Base-by-base conservation (phyloP, 495 filamentous ascomycete species). In the Penicillium roqueforti region DNA sequence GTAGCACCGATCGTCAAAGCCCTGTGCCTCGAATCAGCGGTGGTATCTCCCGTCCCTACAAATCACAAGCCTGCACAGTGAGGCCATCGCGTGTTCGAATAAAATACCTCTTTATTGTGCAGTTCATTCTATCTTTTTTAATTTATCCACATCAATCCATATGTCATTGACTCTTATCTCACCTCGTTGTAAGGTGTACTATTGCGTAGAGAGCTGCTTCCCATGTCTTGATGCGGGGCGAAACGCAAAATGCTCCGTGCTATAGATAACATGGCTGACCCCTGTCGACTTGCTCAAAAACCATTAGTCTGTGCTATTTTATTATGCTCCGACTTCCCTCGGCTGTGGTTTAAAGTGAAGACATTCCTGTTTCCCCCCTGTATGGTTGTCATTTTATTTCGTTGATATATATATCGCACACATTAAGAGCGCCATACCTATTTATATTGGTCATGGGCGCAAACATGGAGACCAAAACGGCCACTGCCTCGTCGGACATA, bases 41-140 rank as follows among this genome's bases (percentile, higher is more conserved):
- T 56, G 37, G 34, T 28, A 51, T 44, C 44, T 42, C 34, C 39
- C 4, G 1, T 11, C 40, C 41, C 38, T 49, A 34, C 62, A 59
- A 64, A 59, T 64, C 61, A 64, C 47, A 56, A 23, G 36, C 3
- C 36, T 59, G 62, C 56, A 54, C 59, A 59, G 59, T 57, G 54
- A 26, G 6, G 14, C 23, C 46, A 40, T 11, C 29, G 28, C 5
- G 5, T 32, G 38, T 10, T 40, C 10, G 0, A 40, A 40, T 40
- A 40, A 20, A 10, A 20, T 40, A 40, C 5, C 40, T 8, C 6
- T 9, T 14, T 16, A 11, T n/a, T 10, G 6, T 3, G 13, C 31
- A 34, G n/a, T n/a, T 8, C 32, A 36, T 13, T 40, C 13, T 20
- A 14, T 14, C 19, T n/a, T 23, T 23, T 13, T 41, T 26, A 3